These are phyloP conservation scores for Canavalia gladiata DNA, from an alignment of 306 rosid species.

Conservation along the genomic window DNA sequence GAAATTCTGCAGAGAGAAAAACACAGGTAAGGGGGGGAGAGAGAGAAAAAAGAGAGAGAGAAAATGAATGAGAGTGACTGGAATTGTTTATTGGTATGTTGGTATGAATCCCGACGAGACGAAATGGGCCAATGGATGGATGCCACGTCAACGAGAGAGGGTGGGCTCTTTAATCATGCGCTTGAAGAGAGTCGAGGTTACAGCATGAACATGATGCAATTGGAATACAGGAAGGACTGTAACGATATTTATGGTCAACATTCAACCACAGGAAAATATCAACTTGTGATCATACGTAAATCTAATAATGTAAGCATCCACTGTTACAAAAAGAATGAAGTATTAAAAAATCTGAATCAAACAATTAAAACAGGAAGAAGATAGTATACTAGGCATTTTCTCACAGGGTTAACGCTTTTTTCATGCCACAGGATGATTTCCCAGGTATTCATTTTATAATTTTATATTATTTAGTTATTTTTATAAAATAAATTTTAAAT, in stretches of 20 bases:
- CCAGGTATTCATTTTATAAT: too few species aligned
- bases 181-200: conserved; percentile 29
- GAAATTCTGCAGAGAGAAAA: conserved; percentile 65
- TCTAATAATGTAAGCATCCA: background rate
- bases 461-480: too few species aligned
- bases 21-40: conserved; percentile 52
- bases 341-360: background rate
- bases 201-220: conserved; percentile 47
- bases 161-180: conserved; percentile 59
- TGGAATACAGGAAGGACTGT: background rate
- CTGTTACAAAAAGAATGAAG: conserved; percentile 1
- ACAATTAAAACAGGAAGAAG: background rate
- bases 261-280: conserved; percentile 19
- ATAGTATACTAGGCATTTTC: background rate
- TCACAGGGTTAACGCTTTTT: background rate
- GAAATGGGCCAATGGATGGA: conserved; percentile 43
- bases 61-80: conserved; percentile 64
- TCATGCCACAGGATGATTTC: too few species aligned
- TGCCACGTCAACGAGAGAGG: conserved; percentile 64
- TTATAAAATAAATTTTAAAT: too few species aligned
- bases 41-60: conserved; percentile 34
- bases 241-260: conserved; percentile 20
- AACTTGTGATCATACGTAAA: background rate
- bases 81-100: conserved; percentile 74
- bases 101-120: conserved; percentile 93